Conservation (phyloP, 2,329 filamentous ascomycete genomes). For the Leptographium wingfieldii region DNA sequence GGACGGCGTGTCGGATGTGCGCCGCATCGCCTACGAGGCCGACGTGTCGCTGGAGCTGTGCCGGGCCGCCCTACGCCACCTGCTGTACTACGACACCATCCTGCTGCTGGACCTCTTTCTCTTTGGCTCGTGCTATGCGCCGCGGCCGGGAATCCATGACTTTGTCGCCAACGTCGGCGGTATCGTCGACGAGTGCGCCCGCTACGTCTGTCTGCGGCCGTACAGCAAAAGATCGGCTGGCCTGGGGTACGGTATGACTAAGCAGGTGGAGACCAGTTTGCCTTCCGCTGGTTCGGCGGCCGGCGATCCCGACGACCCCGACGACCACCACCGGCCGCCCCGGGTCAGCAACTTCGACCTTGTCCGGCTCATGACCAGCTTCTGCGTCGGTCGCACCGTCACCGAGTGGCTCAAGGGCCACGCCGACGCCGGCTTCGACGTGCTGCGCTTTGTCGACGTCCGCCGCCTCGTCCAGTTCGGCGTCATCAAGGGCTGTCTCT, state of each 20-base stretch:
- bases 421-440: constrained; percentile 48
- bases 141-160: constrained; percentile 61
- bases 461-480: constrained; percentile 90
- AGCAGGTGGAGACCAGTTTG: not conserved
- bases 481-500: constrained; percentile 87
- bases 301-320: constrained; percentile 1
- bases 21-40: constrained; percentile 71
- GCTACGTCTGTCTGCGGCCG: constrained; percentile 53
- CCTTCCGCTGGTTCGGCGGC: not conserved
- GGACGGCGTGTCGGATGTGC: constrained; percentile 81
- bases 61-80: constrained; percentile 73
- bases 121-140: constrained; percentile 83
- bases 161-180: constrained; percentile 64
- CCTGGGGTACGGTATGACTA: not conserved
- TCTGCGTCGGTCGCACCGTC: constrained; percentile 71
- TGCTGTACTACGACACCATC: constrained; percentile 86
- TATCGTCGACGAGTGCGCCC: constrained; percentile 75
- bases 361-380: constrained; percentile 72
- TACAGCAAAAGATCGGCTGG: not conserved
- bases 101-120: constrained; percentile 90
- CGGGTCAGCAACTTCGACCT: constrained; percentile 50
- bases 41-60: constrained; percentile 81
- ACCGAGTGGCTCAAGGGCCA: constrained; percentile 77
- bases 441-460: constrained; percentile 70
- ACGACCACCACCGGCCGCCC: constrained; percentile 8